Evolutionary conservation across 2,329 filamentous ascomycete species (phyloP).

Genomic region (Bisporella sp.): DNA sequence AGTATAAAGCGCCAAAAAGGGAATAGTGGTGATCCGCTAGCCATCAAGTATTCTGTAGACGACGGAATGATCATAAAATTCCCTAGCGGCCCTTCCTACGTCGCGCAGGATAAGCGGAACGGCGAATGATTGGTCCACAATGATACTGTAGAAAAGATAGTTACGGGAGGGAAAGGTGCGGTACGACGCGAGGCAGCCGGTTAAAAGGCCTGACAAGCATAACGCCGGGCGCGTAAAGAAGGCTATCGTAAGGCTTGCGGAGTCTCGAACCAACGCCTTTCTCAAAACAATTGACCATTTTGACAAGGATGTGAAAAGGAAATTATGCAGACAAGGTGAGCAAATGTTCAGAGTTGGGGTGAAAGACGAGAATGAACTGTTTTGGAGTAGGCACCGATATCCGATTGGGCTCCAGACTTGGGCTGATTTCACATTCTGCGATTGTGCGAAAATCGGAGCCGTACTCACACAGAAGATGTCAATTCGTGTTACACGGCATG

Average conservation of each 20-base stretch:
- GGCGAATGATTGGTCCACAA: constrained; percentile 16
- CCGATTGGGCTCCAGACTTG: constrained; percentile 5
- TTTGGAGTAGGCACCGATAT: constrained; percentile 13
- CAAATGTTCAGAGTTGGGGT: neutral
- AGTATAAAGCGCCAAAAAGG: too few species aligned
- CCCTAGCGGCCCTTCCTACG: too few species aligned
- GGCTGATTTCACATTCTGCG: constrained; percentile 15
- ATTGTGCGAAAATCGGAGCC: constrained; percentile 10
- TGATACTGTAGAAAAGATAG: neutral
- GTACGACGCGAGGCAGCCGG: constrained; percentile 23
- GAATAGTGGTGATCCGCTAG: too few species aligned
- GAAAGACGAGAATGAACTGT: constrained; percentile 6
- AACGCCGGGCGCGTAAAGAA: constrained; percentile 29
- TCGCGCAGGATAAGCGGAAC: too few species aligned
- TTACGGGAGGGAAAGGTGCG: constrained; percentile 20
- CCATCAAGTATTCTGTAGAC: too few species aligned
- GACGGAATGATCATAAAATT: too few species aligned
- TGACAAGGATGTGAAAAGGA: constrained; percentile 17
- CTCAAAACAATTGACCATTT: constrained; percentile 7
- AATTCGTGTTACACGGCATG: too few species aligned
- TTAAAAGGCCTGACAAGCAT: constrained; percentile 16
- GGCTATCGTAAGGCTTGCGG: constrained; percentile 25
- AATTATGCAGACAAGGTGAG: constrained; percentile 17
- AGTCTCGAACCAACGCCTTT: constrained; percentile 13
- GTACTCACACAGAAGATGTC: neutral